Evolutionary conservation across 2,329 filamentous ascomycete genomes (phyloP).

Genomic region (Chaetomium sp.): DNA sequence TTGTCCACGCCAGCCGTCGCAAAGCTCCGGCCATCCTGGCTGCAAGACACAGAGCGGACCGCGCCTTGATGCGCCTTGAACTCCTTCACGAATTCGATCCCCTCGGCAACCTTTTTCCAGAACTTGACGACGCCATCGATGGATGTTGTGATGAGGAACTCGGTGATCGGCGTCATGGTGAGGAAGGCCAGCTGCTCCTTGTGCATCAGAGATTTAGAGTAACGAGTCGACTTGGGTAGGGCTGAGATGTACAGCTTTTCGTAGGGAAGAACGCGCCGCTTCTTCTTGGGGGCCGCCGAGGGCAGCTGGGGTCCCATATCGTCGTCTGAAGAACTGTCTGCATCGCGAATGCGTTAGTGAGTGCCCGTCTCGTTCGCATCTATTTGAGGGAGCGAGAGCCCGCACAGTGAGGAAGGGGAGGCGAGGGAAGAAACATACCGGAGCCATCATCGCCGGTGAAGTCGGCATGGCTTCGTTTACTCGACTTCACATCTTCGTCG

Average conservation of each 20-base stretch:
- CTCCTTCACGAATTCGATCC: slow-evolving; percentile 97
- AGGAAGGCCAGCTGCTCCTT: slow-evolving; percentile 89
- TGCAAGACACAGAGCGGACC: slow-evolving; percentile 80
- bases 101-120: slow-evolving; percentile 92
- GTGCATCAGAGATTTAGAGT: slow-evolving; percentile 98
- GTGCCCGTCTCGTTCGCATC: background rate
- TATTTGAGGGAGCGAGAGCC: background rate
- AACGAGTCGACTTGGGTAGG: slow-evolving; percentile 76
- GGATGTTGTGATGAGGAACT: slow-evolving; percentile 94
- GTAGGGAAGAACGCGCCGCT: slow-evolving; percentile 85
- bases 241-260: slow-evolving; percentile 94
- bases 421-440: slow-evolving; percentile 38
- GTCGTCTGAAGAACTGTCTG: slow-evolving; percentile 77
- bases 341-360: slow-evolving; percentile 24
- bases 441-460: slow-evolving; percentile 52
- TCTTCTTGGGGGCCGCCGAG: slow-evolving; percentile 81
- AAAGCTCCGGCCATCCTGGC: slow-evolving; percentile 88
- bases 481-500: slow-evolving; percentile 43
- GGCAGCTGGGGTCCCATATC: slow-evolving; percentile 93
- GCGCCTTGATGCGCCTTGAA: slow-evolving; percentile 89
- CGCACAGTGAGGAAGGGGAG: background rate
- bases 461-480: slow-evolving; percentile 60
- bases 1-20: slow-evolving; percentile 81
- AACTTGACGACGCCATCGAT: slow-evolving; percentile 97
- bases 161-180: slow-evolving; percentile 85